These are phyloP conservation scores for Articulospora tetracladia DNA, from an alignment of 495 filamentous ascomycete species.

Conservation along the genomic window DNA sequence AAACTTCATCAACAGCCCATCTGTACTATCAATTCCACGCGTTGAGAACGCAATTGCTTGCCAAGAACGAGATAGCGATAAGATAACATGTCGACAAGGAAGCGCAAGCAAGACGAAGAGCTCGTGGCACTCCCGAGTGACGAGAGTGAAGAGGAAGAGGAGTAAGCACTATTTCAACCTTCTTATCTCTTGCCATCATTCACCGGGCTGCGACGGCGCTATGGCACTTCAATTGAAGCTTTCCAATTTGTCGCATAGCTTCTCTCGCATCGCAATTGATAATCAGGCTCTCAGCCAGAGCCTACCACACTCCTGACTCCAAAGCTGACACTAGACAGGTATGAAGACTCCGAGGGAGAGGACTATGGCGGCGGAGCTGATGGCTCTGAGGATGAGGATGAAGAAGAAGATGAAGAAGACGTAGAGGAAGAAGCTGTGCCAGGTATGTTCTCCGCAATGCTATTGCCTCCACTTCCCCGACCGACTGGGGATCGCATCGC, in stretches of 20 bases:
- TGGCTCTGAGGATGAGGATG: conserved; percentile 17
- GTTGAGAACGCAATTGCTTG: not conserved
- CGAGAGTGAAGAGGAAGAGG: conserved; percentile 31
- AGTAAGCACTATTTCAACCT: conserved; percentile 20
- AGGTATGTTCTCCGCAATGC: conserved; percentile 1
- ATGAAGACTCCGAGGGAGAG: conserved; percentile 27
- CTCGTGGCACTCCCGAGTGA: conserved; percentile 29
- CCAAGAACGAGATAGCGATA: not conserved
- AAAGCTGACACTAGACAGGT: conserved; percentile 11
- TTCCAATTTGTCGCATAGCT: not conserved
- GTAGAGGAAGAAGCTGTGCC: conserved; percentile 12
- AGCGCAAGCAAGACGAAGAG: conserved; percentile 33
- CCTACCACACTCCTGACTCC: not conserved
- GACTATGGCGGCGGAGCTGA: conserved; percentile 21
- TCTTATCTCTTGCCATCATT: not conserved
- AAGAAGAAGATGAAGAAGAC: conserved; percentile 23
- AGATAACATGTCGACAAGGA: conserved; percentile 28
- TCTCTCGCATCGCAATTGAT: not conserved
- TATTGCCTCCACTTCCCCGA: not conserved
- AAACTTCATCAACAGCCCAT: not conserved
- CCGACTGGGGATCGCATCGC: not conserved
- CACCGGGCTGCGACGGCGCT: not conserved
- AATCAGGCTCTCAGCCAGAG: not conserved
- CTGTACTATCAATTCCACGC: not conserved
- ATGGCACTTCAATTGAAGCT: not conserved